These are phyloP conservation scores for Schizophyllum commune DNA, from an alignment of 1,284 basidiomycete species.

Conservation along the genomic window DNA sequence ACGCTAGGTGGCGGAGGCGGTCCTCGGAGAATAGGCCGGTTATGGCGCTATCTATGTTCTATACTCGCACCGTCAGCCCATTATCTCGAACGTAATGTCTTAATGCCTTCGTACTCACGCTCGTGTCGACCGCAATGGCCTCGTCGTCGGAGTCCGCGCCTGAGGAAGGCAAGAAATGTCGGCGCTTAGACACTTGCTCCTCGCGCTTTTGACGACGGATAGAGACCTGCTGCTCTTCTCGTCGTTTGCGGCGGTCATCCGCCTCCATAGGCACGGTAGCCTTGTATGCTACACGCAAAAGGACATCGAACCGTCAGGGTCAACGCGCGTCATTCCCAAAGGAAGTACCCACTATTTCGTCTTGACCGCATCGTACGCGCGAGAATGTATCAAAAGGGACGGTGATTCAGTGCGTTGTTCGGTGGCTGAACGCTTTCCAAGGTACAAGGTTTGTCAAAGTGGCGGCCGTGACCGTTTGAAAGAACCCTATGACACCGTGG, in stretches of 20 bases:
- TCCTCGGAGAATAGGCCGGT: conserved; percentile 89
- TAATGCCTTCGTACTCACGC: conserved; percentile 37
- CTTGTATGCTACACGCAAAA: conserved; percentile 40
- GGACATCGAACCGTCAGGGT: neutral
- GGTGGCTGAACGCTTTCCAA: neutral
- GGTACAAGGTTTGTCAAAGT: neutral
- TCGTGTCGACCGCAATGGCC: conserved; percentile 64
- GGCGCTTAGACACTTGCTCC: conserved; percentile 93
- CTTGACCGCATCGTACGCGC: neutral
- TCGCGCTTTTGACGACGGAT: conserved; percentile 95
- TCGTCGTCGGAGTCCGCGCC: conserved; percentile 84
- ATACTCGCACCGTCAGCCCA: conserved; percentile 5
- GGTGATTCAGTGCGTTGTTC: neutral
- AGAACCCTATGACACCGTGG: neutral
- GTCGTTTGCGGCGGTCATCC: conserved; percentile 85
- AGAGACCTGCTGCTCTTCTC: conserved; percentile 96
- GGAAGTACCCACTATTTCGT: neutral
- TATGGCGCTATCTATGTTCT: conserved; percentile 92
- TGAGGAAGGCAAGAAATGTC: conserved; percentile 77
- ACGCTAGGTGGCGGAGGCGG: conserved; percentile 87
- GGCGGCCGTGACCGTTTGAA: neutral
- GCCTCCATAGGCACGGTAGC: conserved; percentile 79
- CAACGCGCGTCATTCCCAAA: neutral
- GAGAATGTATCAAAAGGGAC: neutral
- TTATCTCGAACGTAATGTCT: too few relatives aligned